phyloP scores from a whole-genome alignment of 495 filamentous ascomycete species.

The Thermochaetoides thermophila region DNA sequence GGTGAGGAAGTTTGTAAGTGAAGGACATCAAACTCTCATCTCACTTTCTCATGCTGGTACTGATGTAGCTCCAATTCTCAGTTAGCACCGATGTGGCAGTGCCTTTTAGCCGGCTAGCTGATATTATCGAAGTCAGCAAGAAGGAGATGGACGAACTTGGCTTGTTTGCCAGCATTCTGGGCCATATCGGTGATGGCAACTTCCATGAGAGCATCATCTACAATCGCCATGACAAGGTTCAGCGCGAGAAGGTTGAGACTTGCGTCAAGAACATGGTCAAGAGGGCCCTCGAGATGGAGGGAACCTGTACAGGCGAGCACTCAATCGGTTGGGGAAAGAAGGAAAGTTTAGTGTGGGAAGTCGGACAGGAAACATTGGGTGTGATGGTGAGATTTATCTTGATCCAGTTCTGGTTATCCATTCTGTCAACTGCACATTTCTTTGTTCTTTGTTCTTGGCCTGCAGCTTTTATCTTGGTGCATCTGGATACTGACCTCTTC shows the following conservation, averaged over 20 bases:
- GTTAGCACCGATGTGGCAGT: slow-evolving; percentile 80
- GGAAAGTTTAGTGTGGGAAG: slow-evolving; percentile 59
- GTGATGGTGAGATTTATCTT: slow-evolving; percentile 55
- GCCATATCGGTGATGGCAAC: slow-evolving; percentile 79
- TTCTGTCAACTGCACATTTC: no score
- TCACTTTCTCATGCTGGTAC: no score
- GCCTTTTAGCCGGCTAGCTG: slow-evolving; percentile 69
- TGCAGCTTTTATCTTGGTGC: neutral
- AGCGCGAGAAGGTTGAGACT: slow-evolving; percentile 56
- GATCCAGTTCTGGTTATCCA: no score
- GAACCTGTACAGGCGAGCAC: slow-evolving; percentile 85
- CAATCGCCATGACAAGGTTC: slow-evolving; percentile 46
- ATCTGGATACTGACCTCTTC: neutral
- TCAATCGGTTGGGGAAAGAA: slow-evolving; percentile 84
- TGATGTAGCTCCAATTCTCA: slow-evolving; percentile 4
- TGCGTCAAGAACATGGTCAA: slow-evolving; percentile 83
- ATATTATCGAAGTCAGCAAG: slow-evolving; percentile 83
- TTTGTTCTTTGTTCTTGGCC: no score
- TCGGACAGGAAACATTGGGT: slow-evolving; percentile 65
- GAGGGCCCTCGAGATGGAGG: slow-evolving; percentile 80
- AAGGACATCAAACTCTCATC: no score
- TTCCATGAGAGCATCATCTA: slow-evolving; percentile 88
- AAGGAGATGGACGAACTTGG: slow-evolving; percentile 76
- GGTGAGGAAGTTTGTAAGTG: slow-evolving; percentile 43
- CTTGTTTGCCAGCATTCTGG: slow-evolving; percentile 72